These are phyloP conservation scores for Friedmanniomyces endolithicus DNA, from an alignment of 495 filamentous ascomycete genomes.

Conservation along the genomic window DNA sequence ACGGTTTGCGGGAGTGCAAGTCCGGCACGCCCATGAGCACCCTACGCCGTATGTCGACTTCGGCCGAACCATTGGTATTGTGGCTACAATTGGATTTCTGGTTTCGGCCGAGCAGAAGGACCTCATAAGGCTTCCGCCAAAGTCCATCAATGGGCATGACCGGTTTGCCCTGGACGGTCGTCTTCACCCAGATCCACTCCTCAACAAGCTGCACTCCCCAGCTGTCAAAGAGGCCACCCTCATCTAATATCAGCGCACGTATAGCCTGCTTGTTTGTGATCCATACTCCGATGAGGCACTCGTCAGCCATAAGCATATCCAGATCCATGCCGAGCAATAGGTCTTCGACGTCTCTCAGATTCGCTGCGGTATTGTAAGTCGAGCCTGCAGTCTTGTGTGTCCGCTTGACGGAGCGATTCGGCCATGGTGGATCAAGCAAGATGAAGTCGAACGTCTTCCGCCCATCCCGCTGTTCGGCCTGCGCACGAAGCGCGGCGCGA, in stretches of 20 bases:
- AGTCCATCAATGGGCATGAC: conserved; percentile 52
- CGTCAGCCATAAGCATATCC: conserved; percentile 39
- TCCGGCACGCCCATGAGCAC: conserved; percentile 75
- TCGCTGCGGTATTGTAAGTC: conserved; percentile 45
- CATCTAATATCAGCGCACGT: conserved; percentile 44
- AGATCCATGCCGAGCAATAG: conserved; percentile 45
- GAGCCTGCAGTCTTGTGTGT: conserved; percentile 35
- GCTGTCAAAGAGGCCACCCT: conserved; percentile 41
- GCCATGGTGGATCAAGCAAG: conserved; percentile 87
- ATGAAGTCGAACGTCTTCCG: conserved; percentile 58
- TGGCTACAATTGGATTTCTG: conserved; percentile 8
- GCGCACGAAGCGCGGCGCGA: conserved; percentile 21
- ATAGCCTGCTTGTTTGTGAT: conserved; percentile 66
- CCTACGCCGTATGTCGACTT: conserved; percentile 36
- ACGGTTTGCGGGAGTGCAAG: conserved; percentile 83
- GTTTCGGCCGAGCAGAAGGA: conserved; percentile 56
- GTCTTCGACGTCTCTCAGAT: conserved; percentile 25
- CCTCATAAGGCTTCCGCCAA: conserved; percentile 80
- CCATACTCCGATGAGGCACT: conserved; percentile 65
- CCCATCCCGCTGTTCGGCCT: conserved; percentile 18
- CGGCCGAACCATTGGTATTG: not conserved
- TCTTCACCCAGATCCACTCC: conserved; percentile 91
- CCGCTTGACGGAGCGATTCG: conserved; percentile 71
- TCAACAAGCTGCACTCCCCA: conserved; percentile 57
- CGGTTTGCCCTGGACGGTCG: conserved; percentile 56